Base-by-base conservation (phyloP, 1,139 yeast genomes). In the Nakaseomyces kungkrabaensis region DNA sequence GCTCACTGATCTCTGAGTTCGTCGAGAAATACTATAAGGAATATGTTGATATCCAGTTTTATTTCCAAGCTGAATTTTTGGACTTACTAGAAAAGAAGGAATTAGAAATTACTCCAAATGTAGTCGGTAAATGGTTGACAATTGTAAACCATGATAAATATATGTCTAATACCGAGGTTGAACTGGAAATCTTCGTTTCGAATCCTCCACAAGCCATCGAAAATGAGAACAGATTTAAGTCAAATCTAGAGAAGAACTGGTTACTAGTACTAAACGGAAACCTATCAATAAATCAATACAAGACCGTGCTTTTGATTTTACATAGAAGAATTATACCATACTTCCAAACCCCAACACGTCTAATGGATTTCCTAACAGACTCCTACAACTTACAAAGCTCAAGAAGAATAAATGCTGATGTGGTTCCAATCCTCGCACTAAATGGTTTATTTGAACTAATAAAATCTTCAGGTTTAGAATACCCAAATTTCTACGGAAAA, bases 311-410 rank as follows among this genome's bases (percentile, higher is more conserved):
- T 49, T 70, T 79, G 7, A 76, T 89, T 5, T 66, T 92, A 58
- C 97, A 92, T 68, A 88, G 87, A 64, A 72, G 95, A 54, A 75
- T 92, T 47, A 82, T 92, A 37, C 97, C 97, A 42, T 77, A 75
- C 61, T 77, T 89, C 76, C 75, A 79, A 43, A 82, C 82, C 56
- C 96, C 97, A 1, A 85, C 87, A 47, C 75, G 79, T 54, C 71
- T 92, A 48, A 88, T 92, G 96, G 98, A 92, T 68, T 92, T 90
- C 66, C 72, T 92, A 53, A 88, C 97, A 1, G 95, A 87, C 54
- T 82, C 95, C 4, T 90, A 89, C 65, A 74, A 78, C 43, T 49
- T 71, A 32, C 59, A 63, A 31, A 50, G 50, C 38, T 49, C 53
- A 10, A 51, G 47, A 53, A 65, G 71, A 43, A 72, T 79, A 47